A percentile compares a stretch with the other conserved stretches of the same genome.
Conservation (phyloP, 2,329 filamentous ascomycete species). For the Tolypocladium inflatum region DNA sequence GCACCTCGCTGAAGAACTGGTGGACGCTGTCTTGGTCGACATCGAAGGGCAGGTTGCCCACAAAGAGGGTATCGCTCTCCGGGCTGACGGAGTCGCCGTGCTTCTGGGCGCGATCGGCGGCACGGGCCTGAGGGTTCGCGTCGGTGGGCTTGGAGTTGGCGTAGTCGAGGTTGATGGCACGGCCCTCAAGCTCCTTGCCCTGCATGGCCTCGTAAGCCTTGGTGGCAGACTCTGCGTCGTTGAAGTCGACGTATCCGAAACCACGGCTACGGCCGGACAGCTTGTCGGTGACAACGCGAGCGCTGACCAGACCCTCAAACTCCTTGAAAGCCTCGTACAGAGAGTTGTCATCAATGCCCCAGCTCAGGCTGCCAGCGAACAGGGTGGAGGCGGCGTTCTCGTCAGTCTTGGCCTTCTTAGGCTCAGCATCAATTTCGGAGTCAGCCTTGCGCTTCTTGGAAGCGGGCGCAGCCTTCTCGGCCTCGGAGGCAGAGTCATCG, state of each 20-base stretch:
- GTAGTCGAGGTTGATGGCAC: conserved; percentile 70
- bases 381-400: conserved; percentile 49
- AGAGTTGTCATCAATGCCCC: conserved; percentile 79
- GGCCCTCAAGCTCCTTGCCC: conserved; percentile 63
- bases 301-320: conserved; percentile 62
- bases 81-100: conserved; percentile 75
- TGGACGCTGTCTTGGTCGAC: conserved; percentile 66
- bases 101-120: conserved; percentile 53
- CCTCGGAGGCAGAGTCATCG: conserved; percentile 22
- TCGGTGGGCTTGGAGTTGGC: conserved; percentile 56
- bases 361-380: conserved; percentile 84
- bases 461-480: conserved; percentile 26
- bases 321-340: conserved; percentile 73
- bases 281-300: conserved; percentile 77
- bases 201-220: conserved; percentile 69
- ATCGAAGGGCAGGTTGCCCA: conserved; percentile 84
- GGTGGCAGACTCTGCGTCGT: conserved; percentile 54
- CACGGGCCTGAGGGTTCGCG: conserved; percentile 42
- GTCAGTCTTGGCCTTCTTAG: conserved; percentile 60
- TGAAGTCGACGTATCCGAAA: conserved; percentile 90
- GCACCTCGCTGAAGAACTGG: conserved; percentile 64
- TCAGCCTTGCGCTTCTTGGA: conserved; percentile 41
- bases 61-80: conserved; percentile 78
- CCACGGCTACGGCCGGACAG: conserved; percentile 76
- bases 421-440: conserved; percentile 36